These are phyloP conservation scores for Boletus huronensis DNA, from an alignment of 768 basidiomycete genomes.

Conservation along the genomic window DNA sequence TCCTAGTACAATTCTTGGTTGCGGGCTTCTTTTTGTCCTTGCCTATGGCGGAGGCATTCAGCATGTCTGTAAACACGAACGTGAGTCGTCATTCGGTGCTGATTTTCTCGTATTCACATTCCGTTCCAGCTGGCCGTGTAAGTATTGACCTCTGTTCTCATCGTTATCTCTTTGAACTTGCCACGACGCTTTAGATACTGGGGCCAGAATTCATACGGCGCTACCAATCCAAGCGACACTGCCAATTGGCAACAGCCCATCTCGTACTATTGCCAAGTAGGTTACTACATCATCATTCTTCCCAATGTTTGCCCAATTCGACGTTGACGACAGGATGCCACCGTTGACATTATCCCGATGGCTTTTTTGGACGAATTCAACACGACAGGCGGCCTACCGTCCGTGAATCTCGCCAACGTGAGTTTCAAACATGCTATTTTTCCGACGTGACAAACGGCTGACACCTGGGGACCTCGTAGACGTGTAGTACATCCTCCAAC, in stretches of 20 bases:
- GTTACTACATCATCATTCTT: neutral
- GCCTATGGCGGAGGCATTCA: slow-evolving; percentile 12
- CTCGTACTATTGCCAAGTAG: slow-evolving; percentile 32
- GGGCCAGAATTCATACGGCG: slow-evolving; percentile 39
- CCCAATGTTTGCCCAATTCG: no score
- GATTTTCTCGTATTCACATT: neutral
- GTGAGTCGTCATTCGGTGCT: slow-evolving; percentile 7
- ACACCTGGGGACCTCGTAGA: slow-evolving; percentile 35
- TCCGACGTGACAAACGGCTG: neutral
- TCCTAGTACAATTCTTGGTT: neutral
- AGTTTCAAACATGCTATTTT: slow-evolving; percentile 1
- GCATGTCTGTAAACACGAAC: slow-evolving; percentile 18
- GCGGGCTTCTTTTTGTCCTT: neutral
- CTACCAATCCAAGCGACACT: slow-evolving; percentile 27
- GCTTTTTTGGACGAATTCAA: slow-evolving; percentile 63
- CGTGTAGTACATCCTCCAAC: slow-evolving; percentile 56
- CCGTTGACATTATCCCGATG: slow-evolving; percentile 56
- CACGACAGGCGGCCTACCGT: slow-evolving; percentile 53
- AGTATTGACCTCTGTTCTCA: neutral
- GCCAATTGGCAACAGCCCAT: slow-evolving; percentile 33
- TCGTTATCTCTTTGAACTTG: neutral
- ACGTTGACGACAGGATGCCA: slow-evolving; percentile 40
- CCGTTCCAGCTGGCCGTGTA: slow-evolving; percentile 20
- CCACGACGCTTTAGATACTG: slow-evolving; percentile 27
- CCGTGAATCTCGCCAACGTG: slow-evolving; percentile 60